Conservation (phyloP, 495 filamentous ascomycete genomes). For the Lophiostoma macrostomum region DNA sequence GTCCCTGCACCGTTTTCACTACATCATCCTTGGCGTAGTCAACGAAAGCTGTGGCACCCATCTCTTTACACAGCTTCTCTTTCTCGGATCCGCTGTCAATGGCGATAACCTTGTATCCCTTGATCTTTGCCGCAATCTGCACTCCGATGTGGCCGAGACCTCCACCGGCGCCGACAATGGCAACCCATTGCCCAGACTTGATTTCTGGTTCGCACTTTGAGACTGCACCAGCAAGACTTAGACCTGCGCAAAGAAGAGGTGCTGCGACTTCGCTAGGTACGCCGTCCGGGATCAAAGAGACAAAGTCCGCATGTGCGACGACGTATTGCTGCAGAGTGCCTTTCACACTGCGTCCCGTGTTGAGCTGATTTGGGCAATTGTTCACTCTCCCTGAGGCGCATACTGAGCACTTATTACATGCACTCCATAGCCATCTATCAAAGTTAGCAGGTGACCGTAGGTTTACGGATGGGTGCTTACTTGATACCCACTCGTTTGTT, state of each 20-base stretch:
- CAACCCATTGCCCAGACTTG: constrained; percentile 71
- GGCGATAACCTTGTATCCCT: constrained; percentile 74
- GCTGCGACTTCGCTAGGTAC: constrained; percentile 62
- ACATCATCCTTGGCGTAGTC: constrained; percentile 64
- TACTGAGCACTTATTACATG: constrained; percentile 18
- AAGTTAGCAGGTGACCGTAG: too few relatives aligned
- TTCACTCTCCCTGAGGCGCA: constrained; percentile 69
- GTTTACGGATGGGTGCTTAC: too few relatives aligned
- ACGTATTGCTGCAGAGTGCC: constrained; percentile 89
- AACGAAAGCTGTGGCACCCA: constrained; percentile 69
- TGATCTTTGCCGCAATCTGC: constrained; percentile 82
- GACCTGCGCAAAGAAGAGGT: constrained; percentile 79
- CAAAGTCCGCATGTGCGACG: constrained; percentile 79
- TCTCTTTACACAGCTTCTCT: constrained; percentile 75
- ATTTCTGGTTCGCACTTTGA: constrained; percentile 18
- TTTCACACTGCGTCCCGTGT: constrained; percentile 86
- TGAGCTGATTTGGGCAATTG: constrained; percentile 62
- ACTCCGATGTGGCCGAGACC: constrained; percentile 74
- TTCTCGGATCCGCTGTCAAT: constrained; percentile 81
- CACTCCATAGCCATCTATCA: constrained; percentile 28
- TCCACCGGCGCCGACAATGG: constrained; percentile 84
- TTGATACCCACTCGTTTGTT: constrained; percentile 70
- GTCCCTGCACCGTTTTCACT: constrained; percentile 9
- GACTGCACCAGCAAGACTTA: constrained; percentile 71
- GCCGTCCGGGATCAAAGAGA: constrained; percentile 71